A percentile compares a stretch with the other conserved stretches of the same genome.
phyloP scores from a whole-genome alignment of 2,329 filamentous ascomycete genomes.

The Aureobasidium subglaciale region DNA sequence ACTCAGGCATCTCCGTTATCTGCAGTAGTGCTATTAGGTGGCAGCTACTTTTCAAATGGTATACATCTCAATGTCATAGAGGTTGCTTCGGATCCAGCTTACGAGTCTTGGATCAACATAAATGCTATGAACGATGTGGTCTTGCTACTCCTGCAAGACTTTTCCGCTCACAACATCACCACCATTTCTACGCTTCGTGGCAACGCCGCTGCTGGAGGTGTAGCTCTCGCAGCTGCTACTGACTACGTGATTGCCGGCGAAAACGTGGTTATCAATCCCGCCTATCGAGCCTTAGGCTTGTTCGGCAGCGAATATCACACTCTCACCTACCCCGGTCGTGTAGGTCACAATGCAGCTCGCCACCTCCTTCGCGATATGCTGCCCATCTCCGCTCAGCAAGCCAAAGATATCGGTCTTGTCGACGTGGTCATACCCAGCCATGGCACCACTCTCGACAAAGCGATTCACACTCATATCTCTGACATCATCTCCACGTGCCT shows the following conservation, averaged over 20 bases:
- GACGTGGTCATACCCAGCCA: constrained; percentile 34
- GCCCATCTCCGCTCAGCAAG: constrained; percentile 33
- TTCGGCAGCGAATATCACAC: constrained; percentile 39
- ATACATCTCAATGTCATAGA: constrained; percentile 41
- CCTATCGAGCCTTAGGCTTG: constrained; percentile 31
- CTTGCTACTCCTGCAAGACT: constrained; percentile 32
- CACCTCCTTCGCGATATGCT: constrained; percentile 32
- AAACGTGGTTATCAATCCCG: constrained; percentile 37
- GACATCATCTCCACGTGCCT: constrained; percentile 25
- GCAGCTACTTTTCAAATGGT: constrained; percentile 39
- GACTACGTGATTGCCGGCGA: constrained; percentile 34
- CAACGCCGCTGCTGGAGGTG: constrained; percentile 39
- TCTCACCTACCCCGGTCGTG: constrained; percentile 34
- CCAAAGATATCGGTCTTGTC: constrained; percentile 33
- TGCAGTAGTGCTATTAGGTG: constrained; percentile 35
- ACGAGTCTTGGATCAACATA: constrained; percentile 40
- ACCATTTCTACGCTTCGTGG: constrained; percentile 36
- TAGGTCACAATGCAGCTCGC: constrained; percentile 28
- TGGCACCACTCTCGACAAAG: constrained; percentile 29
- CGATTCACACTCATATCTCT: constrained; percentile 31
- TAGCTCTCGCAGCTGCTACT: constrained; percentile 34
- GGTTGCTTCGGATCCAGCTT: constrained; percentile 30
- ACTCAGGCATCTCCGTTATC: constrained; percentile 26
- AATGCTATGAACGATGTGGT: constrained; percentile 40
- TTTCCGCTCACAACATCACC: constrained; percentile 30